Base-by-base conservation (phyloP, 2,329 filamentous ascomycete species). In the Penicillium rolfsii region DNA sequence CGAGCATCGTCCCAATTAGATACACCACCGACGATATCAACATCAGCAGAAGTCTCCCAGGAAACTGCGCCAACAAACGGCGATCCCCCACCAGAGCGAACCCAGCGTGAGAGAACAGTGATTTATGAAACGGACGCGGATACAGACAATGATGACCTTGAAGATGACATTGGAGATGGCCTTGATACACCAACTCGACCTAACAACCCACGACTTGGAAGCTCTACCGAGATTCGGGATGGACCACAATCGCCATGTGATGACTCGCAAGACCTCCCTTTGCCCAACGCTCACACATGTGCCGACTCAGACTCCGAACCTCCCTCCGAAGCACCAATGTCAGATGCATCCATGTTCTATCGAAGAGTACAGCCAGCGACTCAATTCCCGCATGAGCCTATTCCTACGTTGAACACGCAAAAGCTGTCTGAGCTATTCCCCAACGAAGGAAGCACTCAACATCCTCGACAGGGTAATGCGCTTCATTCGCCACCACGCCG, bases 61-160 rank as follows among this genome's bases (percentile, higher is more conserved):
- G 1, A 35, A 30, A 52, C 55, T 41, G 48, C 24, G 14, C 38
- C 55, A 26, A 26, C 16, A 9, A 19, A 38, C 12, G 2, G 35
- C 8, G 55, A 49, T 41, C 28, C 7, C 2, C 28, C 19, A 19
- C 26, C 33, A 2, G 50, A 53, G 26, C 53, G 52, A 3, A 57
- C 57, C 6, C 64, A 64, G 38, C 67, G 63, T 14, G 67, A 71
- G 40, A 71, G 70, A 52, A 75, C 69, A 1, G 71, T 80, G n/a
- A 64, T 80, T 14, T 79, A 79, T 64, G 77, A 79, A 55, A 80
- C 77, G 2, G 77, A 79, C 63, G 76, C 70, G 1, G 77, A 79
- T n/a, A 69, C 73, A 12, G 74, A 78, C 14, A 70, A 71, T 30
- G 71, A 68, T 26, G 74, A 76, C 8, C 57, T 65, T 16, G 64